Conservation (phyloP, 2,329 filamentous ascomycete species). For the Penicillium decumbens region DNA sequence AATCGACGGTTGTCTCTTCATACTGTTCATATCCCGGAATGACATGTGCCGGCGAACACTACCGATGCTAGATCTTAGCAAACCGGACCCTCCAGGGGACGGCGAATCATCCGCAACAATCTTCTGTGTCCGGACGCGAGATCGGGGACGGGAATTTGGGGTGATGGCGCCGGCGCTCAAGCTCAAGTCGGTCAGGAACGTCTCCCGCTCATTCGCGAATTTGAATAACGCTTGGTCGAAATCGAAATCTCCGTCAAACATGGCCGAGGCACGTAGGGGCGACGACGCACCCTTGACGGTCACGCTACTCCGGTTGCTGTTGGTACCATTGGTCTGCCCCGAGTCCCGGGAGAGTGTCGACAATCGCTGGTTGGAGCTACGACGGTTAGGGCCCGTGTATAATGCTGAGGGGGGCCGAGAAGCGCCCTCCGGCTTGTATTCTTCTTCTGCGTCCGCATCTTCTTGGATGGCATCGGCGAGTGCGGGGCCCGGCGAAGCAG, state of each 20-base stretch:
- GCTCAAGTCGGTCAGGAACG: constrained; percentile 85
- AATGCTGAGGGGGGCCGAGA: constrained; percentile 40
- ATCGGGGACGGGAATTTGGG: constrained; percentile 61
- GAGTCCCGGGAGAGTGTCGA: constrained; percentile 50
- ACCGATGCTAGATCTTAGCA: constrained; percentile 62
- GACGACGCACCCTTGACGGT: constrained; percentile 50
- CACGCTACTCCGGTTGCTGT: constrained; percentile 61
- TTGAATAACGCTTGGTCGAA: constrained; percentile 91
- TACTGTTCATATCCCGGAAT: constrained; percentile 89
- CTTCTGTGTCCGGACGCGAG: constrained; percentile 74
- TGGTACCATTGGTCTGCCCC: constrained; percentile 44
- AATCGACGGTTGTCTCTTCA: constrained; percentile 76
- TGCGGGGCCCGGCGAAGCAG: constrained; percentile 35
- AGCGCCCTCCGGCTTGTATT: constrained; percentile 33
- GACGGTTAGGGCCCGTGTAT: constrained; percentile 21
- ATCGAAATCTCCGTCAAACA: constrained; percentile 66
- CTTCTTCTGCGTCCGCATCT: constrained; percentile 54
- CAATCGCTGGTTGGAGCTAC: constrained; percentile 42
- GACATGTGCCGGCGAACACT: constrained; percentile 91
- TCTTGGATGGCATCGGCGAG: constrained; percentile 59
- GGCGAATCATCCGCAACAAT: constrained; percentile 68
- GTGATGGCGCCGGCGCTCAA: constrained; percentile 80
- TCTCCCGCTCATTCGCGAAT: constrained; percentile 91
- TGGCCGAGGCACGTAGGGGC: constrained; percentile 33
- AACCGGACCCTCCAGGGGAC: constrained; percentile 31